phyloP scores from a whole-genome alignment of 257 asterid species.

The Anisodus tanguticus region DNA sequence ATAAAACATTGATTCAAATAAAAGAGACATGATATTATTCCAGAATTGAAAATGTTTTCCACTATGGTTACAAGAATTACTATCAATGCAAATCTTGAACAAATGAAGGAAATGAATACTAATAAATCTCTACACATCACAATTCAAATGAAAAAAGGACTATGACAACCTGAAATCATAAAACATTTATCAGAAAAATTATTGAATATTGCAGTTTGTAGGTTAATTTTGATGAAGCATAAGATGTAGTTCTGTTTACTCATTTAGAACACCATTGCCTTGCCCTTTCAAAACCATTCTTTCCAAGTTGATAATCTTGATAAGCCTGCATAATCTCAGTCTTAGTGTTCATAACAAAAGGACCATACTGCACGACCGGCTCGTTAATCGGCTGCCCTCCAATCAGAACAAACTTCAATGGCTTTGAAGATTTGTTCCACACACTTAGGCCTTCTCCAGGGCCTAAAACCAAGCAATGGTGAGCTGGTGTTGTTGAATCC shows the following conservation, averaged over 20 bases:
- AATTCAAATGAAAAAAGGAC: not conserved
- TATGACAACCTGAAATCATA: not conserved
- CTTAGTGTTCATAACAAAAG: constrained; percentile 95
- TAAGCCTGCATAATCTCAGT: constrained; percentile 76
- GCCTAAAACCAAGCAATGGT: constrained; percentile 73
- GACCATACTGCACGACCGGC: constrained; percentile 85
- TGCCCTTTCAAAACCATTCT: constrained; percentile 87
- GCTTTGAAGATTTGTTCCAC: constrained; percentile 67
- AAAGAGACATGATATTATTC: not conserved
- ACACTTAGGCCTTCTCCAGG: constrained; percentile 87
- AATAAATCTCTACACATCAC: not conserved
- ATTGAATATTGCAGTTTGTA: not conserved
- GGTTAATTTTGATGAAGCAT: not conserved
- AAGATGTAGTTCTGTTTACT: not conserved
- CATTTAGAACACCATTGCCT: constrained; percentile 65
- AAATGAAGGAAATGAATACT: constrained; percentile 16
- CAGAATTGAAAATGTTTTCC: not conserved
- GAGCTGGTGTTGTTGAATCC: constrained; percentile 52
- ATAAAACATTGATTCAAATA: not conserved
- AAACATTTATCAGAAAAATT: not conserved
- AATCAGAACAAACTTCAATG: constrained; percentile 69
- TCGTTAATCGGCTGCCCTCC: constrained; percentile 84
- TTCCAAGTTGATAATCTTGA: constrained; percentile 70
- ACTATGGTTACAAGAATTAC: not conserved
- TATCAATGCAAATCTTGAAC: not conserved